Percentiles rank a stretch among this genome's conserved stretches.
These are phyloP conservation scores for Talaromyces ruber DNA, from an alignment of 495 filamentous ascomycete species.

Conservation along the genomic window DNA sequence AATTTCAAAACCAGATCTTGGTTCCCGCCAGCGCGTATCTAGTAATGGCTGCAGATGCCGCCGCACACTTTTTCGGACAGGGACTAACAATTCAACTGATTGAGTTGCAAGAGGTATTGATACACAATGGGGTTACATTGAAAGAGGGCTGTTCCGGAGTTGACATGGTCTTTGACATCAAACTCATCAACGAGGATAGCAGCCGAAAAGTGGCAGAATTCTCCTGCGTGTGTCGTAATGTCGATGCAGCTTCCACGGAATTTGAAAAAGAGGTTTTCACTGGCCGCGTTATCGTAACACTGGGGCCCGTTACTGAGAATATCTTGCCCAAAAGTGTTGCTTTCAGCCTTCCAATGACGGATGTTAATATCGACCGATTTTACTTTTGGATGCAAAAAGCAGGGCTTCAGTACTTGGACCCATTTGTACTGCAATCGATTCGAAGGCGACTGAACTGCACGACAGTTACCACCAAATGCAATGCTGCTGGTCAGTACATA, in stretches of 20 bases:
- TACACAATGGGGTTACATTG: slow-evolving; percentile 40
- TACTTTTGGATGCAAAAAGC: slow-evolving; percentile 29
- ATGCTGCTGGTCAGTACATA: neutral
- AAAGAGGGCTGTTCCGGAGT: slow-evolving; percentile 38
- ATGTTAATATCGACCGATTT: slow-evolving; percentile 21
- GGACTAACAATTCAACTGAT: slow-evolving; percentile 14
- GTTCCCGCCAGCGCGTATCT: slow-evolving; percentile 53
- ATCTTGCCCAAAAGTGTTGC: neutral
- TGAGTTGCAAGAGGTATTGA: slow-evolving; percentile 26
- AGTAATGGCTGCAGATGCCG: slow-evolving; percentile 48
- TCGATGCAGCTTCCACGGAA: neutral
- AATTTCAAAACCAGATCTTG: slow-evolving; percentile 28
- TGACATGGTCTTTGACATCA: slow-evolving; percentile 32
- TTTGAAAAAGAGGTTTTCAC: neutral
- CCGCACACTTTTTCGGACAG: slow-evolving; percentile 3
- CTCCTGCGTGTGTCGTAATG: neutral
- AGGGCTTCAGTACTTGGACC: slow-evolving; percentile 22
- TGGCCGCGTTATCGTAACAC: neutral
- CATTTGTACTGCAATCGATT: slow-evolving; percentile 17
- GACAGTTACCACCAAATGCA: slow-evolving; percentile 9
- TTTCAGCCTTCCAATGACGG: neutral
- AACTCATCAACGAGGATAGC: slow-evolving; percentile 12
- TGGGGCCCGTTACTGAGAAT: neutral
- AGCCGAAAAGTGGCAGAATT: neutral
- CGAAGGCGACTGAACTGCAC: slow-evolving; percentile 18